Evolutionary conservation across 768 basidiomycete species (phyloP).

Genomic region (Leccinum aurantiacum): DNA sequence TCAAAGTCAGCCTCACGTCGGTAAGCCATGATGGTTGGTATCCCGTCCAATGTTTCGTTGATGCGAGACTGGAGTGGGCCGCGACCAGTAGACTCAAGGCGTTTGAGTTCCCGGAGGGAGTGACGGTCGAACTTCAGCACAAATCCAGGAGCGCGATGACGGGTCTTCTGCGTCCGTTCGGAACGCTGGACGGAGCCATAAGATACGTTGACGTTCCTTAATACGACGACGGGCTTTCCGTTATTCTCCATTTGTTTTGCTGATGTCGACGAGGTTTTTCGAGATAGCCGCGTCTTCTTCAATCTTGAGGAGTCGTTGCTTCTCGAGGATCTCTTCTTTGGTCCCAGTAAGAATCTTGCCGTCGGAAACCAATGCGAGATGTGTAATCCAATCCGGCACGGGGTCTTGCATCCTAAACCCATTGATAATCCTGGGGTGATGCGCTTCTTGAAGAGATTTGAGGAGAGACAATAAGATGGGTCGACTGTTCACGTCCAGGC

Average conservation of each 20-base stretch:
- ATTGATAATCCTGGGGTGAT: constrained; percentile 60
- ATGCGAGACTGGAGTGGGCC: constrained; percentile 52
- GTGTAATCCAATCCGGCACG: constrained; percentile 70
- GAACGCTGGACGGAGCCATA: constrained; percentile 38
- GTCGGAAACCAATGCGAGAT: constrained; percentile 56
- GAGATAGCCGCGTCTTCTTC: not conserved
- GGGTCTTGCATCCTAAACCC: constrained; percentile 69
- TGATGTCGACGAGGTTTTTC: not conserved
- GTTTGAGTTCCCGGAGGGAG: constrained; percentile 49
- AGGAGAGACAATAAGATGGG: constrained; percentile 56
- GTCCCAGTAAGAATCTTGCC: constrained; percentile 51
- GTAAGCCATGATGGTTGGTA: constrained; percentile 49
- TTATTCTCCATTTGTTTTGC: constrained; percentile 4
- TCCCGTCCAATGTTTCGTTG: constrained; percentile 49
- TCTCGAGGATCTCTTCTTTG: constrained; percentile 45
- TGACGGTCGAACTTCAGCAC: constrained; percentile 47
- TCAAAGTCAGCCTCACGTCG: constrained; percentile 32
- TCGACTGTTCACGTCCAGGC: constrained; percentile 66
- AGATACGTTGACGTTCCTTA: constrained; percentile 65
- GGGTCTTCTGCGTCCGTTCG: no score
- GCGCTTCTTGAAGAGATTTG: constrained; percentile 46
- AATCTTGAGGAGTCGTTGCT: constrained; percentile 14
- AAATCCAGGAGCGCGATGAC: constrained; percentile 15
- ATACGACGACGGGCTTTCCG: constrained; percentile 51
- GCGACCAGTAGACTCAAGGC: constrained; percentile 43